Evolutionary conservation across 495 filamentous ascomycete species (phyloP), one percentile per base, ranked within the genome.

Genomic region (Choiromyces venosus): DNA sequence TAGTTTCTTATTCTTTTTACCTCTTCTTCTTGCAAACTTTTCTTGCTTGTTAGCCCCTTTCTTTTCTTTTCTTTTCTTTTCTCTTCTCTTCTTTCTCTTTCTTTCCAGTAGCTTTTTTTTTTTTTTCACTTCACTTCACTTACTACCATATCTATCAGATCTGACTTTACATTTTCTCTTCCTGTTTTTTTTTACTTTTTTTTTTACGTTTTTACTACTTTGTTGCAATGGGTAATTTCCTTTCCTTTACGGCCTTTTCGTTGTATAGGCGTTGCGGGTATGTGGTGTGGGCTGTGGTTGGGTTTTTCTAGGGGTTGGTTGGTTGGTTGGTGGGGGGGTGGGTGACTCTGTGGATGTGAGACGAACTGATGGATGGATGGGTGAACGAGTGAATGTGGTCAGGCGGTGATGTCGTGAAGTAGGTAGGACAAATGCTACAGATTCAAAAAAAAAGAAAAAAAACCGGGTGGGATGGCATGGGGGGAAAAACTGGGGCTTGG

Each of bases 161-260:
- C 25, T 69, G 25, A 19, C 21, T 68, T 42, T 37, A 36, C 38
- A 65, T 67, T 46, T 72, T n/a, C n/a, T n/a, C n/a, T n/a, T n/a
- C n/a, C 2, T 61, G 14, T 35, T 10, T 67, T 33, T 46, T 35
- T n/a, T 67, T 67, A 35, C 1, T 64, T 74, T 67, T 52, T 66
- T 61, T 40, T n/a, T 37, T 67, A 40, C 70, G 40, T 66, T 70
- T 71, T 74, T 74, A 71, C 68, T 71, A 33, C 38, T 40, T 38
- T 64, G 25, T 68, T 72, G 52, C 38, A 29, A 68, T 61, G 52
- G 52, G 52, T 61, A 61, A 61, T 61, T 29, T 33, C 25, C 52
- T 61, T 29, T 33, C 25, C 52, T 33, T 33, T 61, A 61, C 52
- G 52, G 52, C 52, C 52, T 61, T 33, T 33, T 61, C 52, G 52